Evolutionary conservation across 2,329 filamentous ascomycete species (phyloP).

Genomic region (Dryadomyces quercus-mongolicae): DNA sequence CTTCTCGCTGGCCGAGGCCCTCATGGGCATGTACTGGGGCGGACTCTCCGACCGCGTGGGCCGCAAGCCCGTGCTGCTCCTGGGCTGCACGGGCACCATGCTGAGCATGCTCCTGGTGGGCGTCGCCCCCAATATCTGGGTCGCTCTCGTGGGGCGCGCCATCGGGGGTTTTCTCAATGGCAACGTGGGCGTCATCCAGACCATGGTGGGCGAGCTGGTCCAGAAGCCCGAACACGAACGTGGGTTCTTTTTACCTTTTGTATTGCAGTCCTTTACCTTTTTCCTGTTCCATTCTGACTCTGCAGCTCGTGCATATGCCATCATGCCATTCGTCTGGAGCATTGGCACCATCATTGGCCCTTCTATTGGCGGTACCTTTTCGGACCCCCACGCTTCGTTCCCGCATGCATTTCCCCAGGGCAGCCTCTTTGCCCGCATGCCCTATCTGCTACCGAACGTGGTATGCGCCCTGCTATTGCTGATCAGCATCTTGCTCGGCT

Average conservation of each 20-base stretch:
- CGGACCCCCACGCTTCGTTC: constrained; percentile 63
- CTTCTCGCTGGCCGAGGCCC: constrained; percentile 69
- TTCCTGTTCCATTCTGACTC: constrained; percentile 8
- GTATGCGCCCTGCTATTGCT: constrained; percentile 68
- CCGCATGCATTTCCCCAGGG: constrained; percentile 55
- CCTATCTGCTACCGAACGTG: constrained; percentile 82
- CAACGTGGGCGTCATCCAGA: constrained; percentile 84
- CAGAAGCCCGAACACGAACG: constrained; percentile 76
- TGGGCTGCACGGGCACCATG: constrained; percentile 74
- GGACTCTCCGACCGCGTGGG: constrained; percentile 69
- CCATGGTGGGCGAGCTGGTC: constrained; percentile 84
- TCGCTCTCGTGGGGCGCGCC: constrained; percentile 64
- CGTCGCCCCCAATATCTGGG: constrained; percentile 71
- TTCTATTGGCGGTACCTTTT: constrained; percentile 77
- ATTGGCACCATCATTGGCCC: constrained; percentile 84
- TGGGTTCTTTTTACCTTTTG: constrained; percentile 31
- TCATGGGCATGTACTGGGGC: constrained; percentile 85
- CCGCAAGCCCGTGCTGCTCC: constrained; percentile 71
- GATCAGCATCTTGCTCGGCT: constrained; percentile 69
- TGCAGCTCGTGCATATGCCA: constrained; percentile 67
- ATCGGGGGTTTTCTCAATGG: constrained; percentile 78
- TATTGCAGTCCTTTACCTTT: neutral
- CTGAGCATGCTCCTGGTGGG: constrained; percentile 74
- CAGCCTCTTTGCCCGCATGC: constrained; percentile 64
- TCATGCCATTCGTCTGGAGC: constrained; percentile 93